These are phyloP conservation scores for Cladochytrium replicatum DNA, from an alignment of 192 early-diverging fungal genomes.

Conservation along the genomic window DNA sequence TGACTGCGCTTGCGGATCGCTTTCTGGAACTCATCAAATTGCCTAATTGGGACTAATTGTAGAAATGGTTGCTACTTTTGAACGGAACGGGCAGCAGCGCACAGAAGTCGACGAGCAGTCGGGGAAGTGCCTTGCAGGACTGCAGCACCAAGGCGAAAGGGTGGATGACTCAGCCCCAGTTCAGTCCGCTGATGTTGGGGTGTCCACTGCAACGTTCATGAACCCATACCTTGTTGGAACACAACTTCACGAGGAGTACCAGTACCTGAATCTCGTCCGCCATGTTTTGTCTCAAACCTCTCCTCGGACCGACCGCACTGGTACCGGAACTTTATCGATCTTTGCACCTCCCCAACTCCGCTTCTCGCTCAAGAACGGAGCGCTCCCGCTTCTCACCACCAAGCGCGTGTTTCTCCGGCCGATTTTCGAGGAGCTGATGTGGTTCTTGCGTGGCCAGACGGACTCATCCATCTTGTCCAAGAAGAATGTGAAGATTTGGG, in stretches of 20 bases:
- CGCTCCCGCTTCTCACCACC: constrained; percentile 85
- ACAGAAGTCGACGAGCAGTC: too few relatives aligned
- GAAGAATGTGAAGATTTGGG: constrained; percentile 50
- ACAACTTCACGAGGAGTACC: constrained; percentile 78
- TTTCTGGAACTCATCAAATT: too few relatives aligned
- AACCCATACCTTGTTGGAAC: too few relatives aligned
- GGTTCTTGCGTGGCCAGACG: constrained; percentile 89
- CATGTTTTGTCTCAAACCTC: constrained; percentile 65
- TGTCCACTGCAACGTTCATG: too few relatives aligned
- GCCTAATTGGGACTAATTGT: too few relatives aligned
- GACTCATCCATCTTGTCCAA: constrained; percentile 64
- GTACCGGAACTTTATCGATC: constrained; percentile 37
- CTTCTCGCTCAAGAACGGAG: constrained; percentile 63
- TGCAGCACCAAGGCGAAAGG: too few relatives aligned
- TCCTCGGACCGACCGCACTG: constrained; percentile 76
- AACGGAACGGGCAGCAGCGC: too few relatives aligned
- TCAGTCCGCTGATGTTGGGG: too few relatives aligned
- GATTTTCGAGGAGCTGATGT: constrained; percentile 89
- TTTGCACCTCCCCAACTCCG: constrained; percentile 78
- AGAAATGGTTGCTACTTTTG: too few relatives aligned
- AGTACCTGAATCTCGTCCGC: constrained; percentile 74
- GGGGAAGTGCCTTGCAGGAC: too few relatives aligned
- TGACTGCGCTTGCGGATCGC: too few relatives aligned
- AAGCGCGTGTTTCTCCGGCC: constrained; percentile 88
- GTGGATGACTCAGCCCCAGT: too few relatives aligned